Conservation (phyloP, 331 rosid genomes). For the Prunus yedoensis region DNA sequence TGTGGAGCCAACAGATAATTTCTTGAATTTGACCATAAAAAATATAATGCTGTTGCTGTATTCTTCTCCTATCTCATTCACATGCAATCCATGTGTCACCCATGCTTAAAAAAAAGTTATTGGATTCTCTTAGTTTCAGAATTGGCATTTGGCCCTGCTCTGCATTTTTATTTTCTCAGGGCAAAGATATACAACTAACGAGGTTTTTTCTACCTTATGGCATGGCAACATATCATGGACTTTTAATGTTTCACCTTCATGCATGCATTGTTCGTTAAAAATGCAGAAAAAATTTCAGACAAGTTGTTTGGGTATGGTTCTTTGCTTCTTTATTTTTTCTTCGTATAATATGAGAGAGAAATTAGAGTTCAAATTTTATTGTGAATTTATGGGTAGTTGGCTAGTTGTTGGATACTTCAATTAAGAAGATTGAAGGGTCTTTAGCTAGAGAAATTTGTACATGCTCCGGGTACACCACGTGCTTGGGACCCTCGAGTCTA, state of each 20-base stretch:
- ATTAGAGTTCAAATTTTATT: neutral
- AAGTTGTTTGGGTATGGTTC: too few species aligned
- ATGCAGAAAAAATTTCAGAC: too few species aligned
- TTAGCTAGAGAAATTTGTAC: too few species aligned
- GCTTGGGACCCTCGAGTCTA: neutral
- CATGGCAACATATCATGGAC: neutral
- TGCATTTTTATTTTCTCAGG: neutral
- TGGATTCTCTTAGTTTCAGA: conserved; percentile 24
- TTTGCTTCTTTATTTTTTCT: too few species aligned
- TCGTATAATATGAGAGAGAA: too few species aligned
- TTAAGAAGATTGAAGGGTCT: neutral
- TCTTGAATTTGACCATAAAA: conserved; percentile 6
- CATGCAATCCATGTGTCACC: conserved; percentile 47
- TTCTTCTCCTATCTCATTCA: conserved; percentile 20
- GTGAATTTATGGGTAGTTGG: neutral
- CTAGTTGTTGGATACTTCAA: neutral
- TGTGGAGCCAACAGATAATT: conserved; percentile 40
- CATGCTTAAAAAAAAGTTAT: conserved; percentile 30
- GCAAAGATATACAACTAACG: too few species aligned
- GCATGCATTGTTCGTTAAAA: too few species aligned
- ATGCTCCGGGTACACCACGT: too few species aligned
- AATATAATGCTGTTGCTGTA: neutral
- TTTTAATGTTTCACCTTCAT: neutral
- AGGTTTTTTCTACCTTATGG: neutral
- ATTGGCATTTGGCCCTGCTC: neutral